A percentile compares a stretch with the other conserved stretches of the same genome.
Evolutionary conservation across 495 filamentous ascomycete species (phyloP).

Genomic region (Letharia columbiana): DNA sequence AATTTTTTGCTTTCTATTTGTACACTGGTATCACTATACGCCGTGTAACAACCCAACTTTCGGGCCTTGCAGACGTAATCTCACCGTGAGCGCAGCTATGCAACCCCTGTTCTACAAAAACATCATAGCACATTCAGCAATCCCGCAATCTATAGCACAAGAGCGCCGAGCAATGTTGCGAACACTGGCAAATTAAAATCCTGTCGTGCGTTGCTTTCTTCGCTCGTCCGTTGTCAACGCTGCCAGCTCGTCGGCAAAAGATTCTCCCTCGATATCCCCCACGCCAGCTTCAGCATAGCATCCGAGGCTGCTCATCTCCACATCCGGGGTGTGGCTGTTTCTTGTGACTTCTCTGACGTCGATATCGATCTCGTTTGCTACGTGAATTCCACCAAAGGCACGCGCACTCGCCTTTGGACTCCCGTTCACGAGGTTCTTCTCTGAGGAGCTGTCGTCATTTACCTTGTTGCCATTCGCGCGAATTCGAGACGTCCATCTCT

Average conservation of each 20-base stretch:
- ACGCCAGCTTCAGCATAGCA: slow-evolving; percentile 9
- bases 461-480: slow-evolving; percentile 6
- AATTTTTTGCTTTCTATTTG: background rate
- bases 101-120: background rate
- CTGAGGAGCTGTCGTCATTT: slow-evolving; percentile 30
- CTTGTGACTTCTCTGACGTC: slow-evolving; percentile 33
- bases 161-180: background rate
- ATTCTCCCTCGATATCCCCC: slow-evolving; percentile 14
- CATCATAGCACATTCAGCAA: background rate
- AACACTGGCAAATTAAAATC: background rate
- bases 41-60: background rate
- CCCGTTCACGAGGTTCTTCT: slow-evolving; percentile 20
- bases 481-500: slow-evolving; percentile 10
- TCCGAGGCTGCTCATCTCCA: slow-evolving; percentile 12
- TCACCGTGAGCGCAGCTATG: background rate
- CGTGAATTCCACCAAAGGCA: slow-evolving; percentile 43
- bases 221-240: slow-evolving; percentile 22
- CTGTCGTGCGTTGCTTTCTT: slow-evolving; percentile 5
- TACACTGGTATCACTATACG: background rate
- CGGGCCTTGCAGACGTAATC: background rate
- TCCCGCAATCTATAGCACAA: background rate
- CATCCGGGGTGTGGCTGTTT: background rate
- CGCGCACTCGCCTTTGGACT: slow-evolving; percentile 11
- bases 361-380: slow-evolving; percentile 45
- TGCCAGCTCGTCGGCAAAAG: slow-evolving; percentile 25